Percentiles rank a stretch among this genome's conserved stretches.
phyloP scores from a whole-genome alignment of 768 basidiomycete species.

The Harrya chromipes region DNA sequence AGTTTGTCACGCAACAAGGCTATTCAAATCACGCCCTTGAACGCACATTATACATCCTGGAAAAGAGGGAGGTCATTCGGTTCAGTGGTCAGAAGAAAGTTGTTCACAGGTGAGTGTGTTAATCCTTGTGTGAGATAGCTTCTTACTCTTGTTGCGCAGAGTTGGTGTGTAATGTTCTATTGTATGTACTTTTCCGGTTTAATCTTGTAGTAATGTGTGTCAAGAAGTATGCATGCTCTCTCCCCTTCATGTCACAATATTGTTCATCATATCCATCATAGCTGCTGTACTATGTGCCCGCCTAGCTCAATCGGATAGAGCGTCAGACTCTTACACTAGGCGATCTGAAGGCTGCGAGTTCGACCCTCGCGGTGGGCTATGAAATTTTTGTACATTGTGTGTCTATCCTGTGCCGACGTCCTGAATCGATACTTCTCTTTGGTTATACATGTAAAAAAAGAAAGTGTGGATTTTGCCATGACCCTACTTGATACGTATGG shows the following conservation, averaged over 20 bases:
- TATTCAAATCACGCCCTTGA: constrained; percentile 90
- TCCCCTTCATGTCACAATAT: too few species aligned
- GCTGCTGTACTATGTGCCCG: constrained; percentile 34
- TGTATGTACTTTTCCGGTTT: not conserved
- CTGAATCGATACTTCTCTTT: too few species aligned
- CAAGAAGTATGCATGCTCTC: too few species aligned
- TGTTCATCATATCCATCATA: too few species aligned
- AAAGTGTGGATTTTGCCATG: too few species aligned
- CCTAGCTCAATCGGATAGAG: constrained; percentile 70
- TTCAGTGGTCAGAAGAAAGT: constrained; percentile 63
- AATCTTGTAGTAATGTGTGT: too few species aligned
- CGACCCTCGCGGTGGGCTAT: constrained; percentile 65
- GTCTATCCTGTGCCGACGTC: too few species aligned
- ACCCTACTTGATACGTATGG: too few species aligned
- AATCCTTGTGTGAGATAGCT: not conserved
- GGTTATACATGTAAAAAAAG: too few species aligned
- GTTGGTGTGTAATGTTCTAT: constrained; percentile 28
- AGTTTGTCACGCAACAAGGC: constrained; percentile 92
- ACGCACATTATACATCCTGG: constrained; percentile 84
- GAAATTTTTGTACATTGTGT: not conserved
- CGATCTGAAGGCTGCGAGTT: constrained; percentile 62
- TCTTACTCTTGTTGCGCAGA: constrained; percentile 14
- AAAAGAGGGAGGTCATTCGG: constrained; percentile 92
- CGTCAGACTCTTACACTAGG: constrained; percentile 58
- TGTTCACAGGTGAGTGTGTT: constrained; percentile 41